These are phyloP conservation scores for Starmerella etchellsii DNA, from an alignment of 805 yeast genomes.

Conservation along the genomic window DNA sequence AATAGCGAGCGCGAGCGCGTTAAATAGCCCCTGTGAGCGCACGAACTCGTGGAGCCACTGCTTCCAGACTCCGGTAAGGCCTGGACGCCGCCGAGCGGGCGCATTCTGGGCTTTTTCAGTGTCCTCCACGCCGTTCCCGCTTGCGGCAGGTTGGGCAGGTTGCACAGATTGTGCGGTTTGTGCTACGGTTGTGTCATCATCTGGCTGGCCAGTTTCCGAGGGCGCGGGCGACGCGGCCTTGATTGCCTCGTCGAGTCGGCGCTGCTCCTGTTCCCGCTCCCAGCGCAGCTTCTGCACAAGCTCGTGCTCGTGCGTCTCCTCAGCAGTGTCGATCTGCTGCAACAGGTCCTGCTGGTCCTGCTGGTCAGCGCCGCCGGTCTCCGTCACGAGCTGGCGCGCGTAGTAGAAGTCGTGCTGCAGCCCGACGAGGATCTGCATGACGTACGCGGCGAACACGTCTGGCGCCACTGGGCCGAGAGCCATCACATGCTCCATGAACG, in stretches of 20 bases:
- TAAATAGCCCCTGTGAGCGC: slow-evolving; percentile 15
- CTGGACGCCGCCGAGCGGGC: neutral
- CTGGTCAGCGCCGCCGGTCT: neutral
- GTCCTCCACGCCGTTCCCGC: too few species aligned
- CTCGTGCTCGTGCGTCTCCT: slow-evolving; percentile 1
- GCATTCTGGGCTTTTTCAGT: too few species aligned
- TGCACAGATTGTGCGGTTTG: too few species aligned
- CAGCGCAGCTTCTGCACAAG: neutral
- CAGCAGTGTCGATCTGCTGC: slow-evolving; percentile 3
- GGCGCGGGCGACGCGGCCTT: too few species aligned
- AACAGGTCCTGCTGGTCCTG: neutral
- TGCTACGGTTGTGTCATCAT: too few species aligned
- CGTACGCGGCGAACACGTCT: slow-evolving; percentile 7
- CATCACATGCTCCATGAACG: slow-evolving; percentile 9
- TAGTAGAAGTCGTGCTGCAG: slow-evolving; percentile 12
- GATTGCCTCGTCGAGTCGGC: slow-evolving; percentile 1
- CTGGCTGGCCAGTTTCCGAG: too few species aligned
- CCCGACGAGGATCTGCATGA: slow-evolving; percentile 2
- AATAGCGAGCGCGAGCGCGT: slow-evolving; percentile 6
- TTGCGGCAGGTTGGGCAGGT: too few species aligned
- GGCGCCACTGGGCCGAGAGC: slow-evolving; percentile 2
- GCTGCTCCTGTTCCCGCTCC: slow-evolving; percentile 2
- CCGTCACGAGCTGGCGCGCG: slow-evolving; percentile 11
- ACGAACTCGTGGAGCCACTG: slow-evolving; percentile 9
- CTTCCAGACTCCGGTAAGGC: slow-evolving; percentile 6